phyloP scores from a whole-genome alignment of 352 stramenopile species.

The Globisporangium polare region DNA sequence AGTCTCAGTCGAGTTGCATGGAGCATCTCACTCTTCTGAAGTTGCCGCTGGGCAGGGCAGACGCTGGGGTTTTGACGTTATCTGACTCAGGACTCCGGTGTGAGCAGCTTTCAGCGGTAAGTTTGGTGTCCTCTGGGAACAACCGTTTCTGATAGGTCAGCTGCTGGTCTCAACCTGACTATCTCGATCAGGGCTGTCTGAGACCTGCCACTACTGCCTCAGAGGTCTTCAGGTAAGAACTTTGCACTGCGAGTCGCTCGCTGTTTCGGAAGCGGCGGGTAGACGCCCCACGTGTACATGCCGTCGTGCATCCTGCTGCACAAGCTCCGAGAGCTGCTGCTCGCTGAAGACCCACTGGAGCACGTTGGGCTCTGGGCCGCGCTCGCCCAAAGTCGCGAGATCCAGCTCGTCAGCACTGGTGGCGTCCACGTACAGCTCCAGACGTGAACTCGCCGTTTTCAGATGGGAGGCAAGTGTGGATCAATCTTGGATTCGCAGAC shows the following conservation, averaged over 20 bases:
- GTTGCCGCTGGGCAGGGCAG: too few relatives aligned
- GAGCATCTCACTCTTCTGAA: too few relatives aligned
- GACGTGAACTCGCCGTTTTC: background rate
- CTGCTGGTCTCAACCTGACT: too few relatives aligned
- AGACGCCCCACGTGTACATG: slow-evolving; percentile 9
- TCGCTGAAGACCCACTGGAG: background rate
- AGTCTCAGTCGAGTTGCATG: too few relatives aligned
- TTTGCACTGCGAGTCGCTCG: background rate
- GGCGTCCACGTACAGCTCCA: slow-evolving; percentile 9
- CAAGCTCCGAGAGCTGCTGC: too few relatives aligned
- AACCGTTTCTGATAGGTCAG: too few relatives aligned
- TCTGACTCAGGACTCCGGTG: too few relatives aligned
- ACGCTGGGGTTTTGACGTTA: too few relatives aligned
- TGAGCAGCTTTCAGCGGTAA: too few relatives aligned
- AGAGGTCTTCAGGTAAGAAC: background rate
- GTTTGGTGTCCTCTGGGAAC: too few relatives aligned
- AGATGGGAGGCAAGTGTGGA: slow-evolving; percentile 2
- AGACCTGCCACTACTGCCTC: background rate
- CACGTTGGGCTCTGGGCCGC: slow-evolving; percentile 9
- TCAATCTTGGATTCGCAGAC: slow-evolving; percentile 1
- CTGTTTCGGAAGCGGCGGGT: slow-evolving; percentile 2
- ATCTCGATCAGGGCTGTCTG: too few relatives aligned
- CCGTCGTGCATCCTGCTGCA: slow-evolving; percentile 2
- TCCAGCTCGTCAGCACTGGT: background rate
- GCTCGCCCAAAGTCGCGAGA: background rate